These are phyloP conservation scores for Magnusiomyces sp. DNA, from an alignment of 1,139 yeast species.

Conservation along the genomic window DNA sequence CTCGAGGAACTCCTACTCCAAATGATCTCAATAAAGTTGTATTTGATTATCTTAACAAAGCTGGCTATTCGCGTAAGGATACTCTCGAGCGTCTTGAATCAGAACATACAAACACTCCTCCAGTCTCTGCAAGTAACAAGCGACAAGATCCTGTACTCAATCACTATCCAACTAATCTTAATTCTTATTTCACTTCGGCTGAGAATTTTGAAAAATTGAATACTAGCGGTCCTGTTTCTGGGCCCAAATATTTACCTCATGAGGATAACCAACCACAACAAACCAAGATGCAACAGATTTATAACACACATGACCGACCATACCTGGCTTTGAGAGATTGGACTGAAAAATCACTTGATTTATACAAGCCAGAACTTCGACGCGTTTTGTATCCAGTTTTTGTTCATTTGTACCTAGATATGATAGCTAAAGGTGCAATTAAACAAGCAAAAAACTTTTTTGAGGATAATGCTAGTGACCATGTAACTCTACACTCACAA, in stretches of 20 bases:
- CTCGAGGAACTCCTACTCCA: no score
- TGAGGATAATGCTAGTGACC: slow-evolving; percentile 67
- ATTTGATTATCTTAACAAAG: slow-evolving; percentile 81
- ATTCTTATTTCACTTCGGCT: not conserved
- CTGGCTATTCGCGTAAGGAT: slow-evolving; percentile 91
- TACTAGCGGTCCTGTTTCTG: slow-evolving; percentile 1
- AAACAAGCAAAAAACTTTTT: slow-evolving; percentile 65
- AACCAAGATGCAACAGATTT: not conserved
- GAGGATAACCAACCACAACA: slow-evolving; percentile 18
- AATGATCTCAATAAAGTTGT: slow-evolving; percentile 41
- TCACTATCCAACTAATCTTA: slow-evolving; percentile 1
- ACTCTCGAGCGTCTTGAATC: slow-evolving; percentile 88
- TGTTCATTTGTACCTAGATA: slow-evolving; percentile 76
- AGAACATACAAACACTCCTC: slow-evolving; percentile 58
- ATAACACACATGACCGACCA: slow-evolving; percentile 39
- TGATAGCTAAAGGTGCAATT: slow-evolving; percentile 54
- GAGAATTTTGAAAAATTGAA: not conserved
- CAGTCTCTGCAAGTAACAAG: slow-evolving; percentile 20
- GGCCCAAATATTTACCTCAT: slow-evolving; percentile 2
- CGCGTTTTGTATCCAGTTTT: slow-evolving; percentile 83
- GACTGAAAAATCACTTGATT: slow-evolving; percentile 86
- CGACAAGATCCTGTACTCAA: not conserved
- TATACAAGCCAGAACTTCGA: slow-evolving; percentile 82
- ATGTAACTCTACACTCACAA: slow-evolving; percentile 63
- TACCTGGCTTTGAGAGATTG: slow-evolving; percentile 74